Percentiles rank a stretch among this genome's conserved stretches.
These are phyloP conservation scores for Cucumis hystrix DNA, from an alignment of 306 rosid genomes.

Conservation along the genomic window DNA sequence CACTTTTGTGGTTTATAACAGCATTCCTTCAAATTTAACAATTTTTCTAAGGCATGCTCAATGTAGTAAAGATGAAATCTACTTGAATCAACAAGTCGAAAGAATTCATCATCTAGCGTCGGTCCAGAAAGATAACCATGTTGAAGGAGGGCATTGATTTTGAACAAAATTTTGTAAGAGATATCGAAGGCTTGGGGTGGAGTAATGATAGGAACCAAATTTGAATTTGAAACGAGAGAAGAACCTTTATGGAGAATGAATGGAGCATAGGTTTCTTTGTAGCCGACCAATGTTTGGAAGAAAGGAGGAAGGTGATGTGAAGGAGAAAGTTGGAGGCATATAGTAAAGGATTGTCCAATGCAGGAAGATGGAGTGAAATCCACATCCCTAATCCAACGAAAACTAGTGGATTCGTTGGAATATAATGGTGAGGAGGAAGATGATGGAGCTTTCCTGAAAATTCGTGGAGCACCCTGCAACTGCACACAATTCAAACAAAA, in stretches of 20 bases:
- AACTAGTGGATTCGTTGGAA: neutral
- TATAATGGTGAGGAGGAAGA: neutral
- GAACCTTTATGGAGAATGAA: slow-evolving; percentile 4
- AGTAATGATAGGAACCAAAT: slow-evolving; percentile 21
- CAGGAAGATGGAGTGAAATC: slow-evolving; percentile 25
- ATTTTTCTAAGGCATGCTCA: slow-evolving; percentile 20
- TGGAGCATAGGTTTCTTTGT: slow-evolving; percentile 5
- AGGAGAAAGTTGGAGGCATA: slow-evolving; percentile 15
- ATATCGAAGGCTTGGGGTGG: slow-evolving; percentile 14
- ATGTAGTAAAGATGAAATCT: slow-evolving; percentile 1
- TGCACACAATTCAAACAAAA: neutral
- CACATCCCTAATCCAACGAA: slow-evolving; percentile 15
- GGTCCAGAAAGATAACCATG: slow-evolving; percentile 23
- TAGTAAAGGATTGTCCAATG: slow-evolving; percentile 14
- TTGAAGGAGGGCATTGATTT: slow-evolving; percentile 31
- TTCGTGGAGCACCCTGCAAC: slow-evolving; percentile 3
- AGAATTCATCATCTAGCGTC: slow-evolving; percentile 20
- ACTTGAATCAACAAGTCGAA: slow-evolving; percentile 16
- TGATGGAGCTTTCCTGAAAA: neutral
- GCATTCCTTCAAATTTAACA: slow-evolving; percentile 9
- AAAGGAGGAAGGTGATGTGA: slow-evolving; percentile 7
- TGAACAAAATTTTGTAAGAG: slow-evolving; percentile 25
- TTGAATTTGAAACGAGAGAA: neutral
- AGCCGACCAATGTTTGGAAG: neutral
- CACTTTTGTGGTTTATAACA: neutral